phyloP scores from a whole-genome alignment of 2,329 filamentous ascomycete species.

The Microdochium bolleyi region DNA sequence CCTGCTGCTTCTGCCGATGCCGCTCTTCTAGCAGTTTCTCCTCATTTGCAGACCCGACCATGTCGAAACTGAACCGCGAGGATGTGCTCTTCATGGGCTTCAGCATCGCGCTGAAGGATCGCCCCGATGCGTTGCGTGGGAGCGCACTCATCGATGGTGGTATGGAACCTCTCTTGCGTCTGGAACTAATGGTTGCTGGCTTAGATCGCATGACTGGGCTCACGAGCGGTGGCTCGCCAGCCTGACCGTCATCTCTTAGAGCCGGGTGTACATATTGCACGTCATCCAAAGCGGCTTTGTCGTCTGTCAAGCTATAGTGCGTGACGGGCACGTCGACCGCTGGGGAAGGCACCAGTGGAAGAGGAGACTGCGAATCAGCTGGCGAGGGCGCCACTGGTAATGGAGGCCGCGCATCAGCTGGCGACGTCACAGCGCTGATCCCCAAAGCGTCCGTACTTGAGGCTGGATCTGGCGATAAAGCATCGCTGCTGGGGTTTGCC shows the following conservation, averaged over 20 bases:
- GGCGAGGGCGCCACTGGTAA: background rate
- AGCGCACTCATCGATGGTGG: conserved; percentile 21
- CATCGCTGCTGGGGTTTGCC: background rate
- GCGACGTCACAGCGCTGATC: background rate
- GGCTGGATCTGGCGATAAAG: background rate
- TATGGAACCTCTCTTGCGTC: background rate
- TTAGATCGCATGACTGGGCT: background rate
- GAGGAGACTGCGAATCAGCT: background rate
- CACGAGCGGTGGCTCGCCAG: background rate
- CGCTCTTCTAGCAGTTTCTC: conserved; percentile 66
- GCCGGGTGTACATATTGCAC: background rate
- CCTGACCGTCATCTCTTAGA: background rate
- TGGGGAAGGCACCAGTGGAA: background rate
- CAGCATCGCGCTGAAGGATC: conserved; percentile 42
- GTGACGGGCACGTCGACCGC: too few species aligned
- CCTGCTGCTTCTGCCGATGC: conserved; percentile 58
- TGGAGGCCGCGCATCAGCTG: background rate
- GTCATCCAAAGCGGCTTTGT: background rate
- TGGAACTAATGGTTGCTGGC: background rate
- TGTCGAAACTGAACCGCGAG: conserved; percentile 76
- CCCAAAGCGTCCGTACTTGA: background rate
- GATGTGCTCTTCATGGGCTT: conserved; percentile 69
- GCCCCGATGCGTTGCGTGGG: conserved; percentile 43
- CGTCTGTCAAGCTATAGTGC: background rate
- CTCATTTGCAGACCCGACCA: conserved; percentile 60